These are phyloP conservation scores for Aulographum hederae DNA, from an alignment of 2,329 filamentous ascomycete species.

Conservation along the genomic window DNA sequence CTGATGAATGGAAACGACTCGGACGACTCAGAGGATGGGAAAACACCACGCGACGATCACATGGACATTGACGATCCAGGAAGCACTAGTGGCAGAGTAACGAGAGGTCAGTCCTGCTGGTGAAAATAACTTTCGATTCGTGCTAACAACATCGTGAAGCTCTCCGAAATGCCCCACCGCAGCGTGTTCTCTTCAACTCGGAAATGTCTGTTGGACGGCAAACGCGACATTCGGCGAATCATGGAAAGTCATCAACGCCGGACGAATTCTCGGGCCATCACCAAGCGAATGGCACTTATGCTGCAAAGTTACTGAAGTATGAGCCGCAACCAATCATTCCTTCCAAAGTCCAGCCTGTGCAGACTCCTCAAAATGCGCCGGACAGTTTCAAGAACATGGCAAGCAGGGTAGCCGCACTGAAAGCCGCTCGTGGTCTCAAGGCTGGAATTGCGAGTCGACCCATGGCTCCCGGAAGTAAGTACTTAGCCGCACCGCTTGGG, in stretches of 20 bases:
- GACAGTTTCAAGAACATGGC: slow-evolving; percentile 43
- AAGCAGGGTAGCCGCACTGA: slow-evolving; percentile 30
- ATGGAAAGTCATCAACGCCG: slow-evolving; percentile 23
- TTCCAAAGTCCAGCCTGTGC: slow-evolving; percentile 52
- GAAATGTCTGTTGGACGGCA: slow-evolving; percentile 50
- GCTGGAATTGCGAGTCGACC: slow-evolving; percentile 6
- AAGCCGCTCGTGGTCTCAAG: slow-evolving; percentile 7
- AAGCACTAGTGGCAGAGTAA: slow-evolving; percentile 18
- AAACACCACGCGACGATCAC: slow-evolving; percentile 24
- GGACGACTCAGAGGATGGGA: slow-evolving; percentile 21
- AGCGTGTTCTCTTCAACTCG: slow-evolving; percentile 70
- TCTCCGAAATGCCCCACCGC: slow-evolving; percentile 66
- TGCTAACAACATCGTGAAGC: slow-evolving; percentile 17
- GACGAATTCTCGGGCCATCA: slow-evolving; percentile 15
- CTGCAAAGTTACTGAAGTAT: slow-evolving; percentile 46
- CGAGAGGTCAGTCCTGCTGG: slow-evolving; percentile 13
- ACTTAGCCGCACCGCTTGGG: too few relatives aligned
- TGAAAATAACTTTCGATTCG: background rate
- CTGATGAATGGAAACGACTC: slow-evolving; percentile 35
- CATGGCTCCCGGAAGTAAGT: slow-evolving; percentile 41
- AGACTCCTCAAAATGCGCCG: slow-evolving; percentile 58
- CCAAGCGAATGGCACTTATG: slow-evolving; percentile 24
- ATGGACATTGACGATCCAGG: slow-evolving; percentile 30
- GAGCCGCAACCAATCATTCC: slow-evolving; percentile 46
- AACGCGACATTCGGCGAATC: slow-evolving; percentile 32